Evolutionary conservation across 371 early-diverging fungal species (phyloP), one percentile per base, ranked within the genome.

Genomic region (Mortierella polycephala): DNA sequence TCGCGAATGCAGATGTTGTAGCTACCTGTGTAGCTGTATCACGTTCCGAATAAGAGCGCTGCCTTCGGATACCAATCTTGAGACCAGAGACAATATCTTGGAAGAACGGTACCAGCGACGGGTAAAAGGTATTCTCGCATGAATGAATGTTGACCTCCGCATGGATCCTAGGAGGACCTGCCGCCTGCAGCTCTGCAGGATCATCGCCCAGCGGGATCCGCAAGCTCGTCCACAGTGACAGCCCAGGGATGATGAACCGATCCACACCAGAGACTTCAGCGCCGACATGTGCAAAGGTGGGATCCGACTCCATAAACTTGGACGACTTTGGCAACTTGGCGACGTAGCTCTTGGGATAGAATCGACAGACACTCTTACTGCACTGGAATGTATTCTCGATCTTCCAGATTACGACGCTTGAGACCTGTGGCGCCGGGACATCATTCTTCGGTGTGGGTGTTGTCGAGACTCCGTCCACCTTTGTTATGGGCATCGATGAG

Each of bases 111-210:
- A 94, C 85, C 20, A 94, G 81, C 0, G 92, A 89, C 1, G 95
- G 95, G 64, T 92, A 90, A n/a, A 95, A 72, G 1, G 85, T 87
- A 63, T 95, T 95, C 47, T 89, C 86, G 61, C 94, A 93, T 39
- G 92, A 88, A 68, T 90, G 92, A 61, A 95, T 90, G 50, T 87
- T 69, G 12, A 94, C 82, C 63, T 93, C 92, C 11, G 89, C 83
- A 75, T 94, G 91, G 21, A 91, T 67, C 18, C 85, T 84, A 10
- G 85, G 85, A 0, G 89, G 84, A 0, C 81, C 69, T 39, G 83
- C 81, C 1, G 83, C 81, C 0, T 82, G 74, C 5, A 72, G 68
- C 46, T 69, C 61, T 5, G 82, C 67, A 0, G 85, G 58, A 20
- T 77, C 67, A 18, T 88, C 85, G 1, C 93, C 91, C 12, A 92